A percentile compares a stretch with the other conserved stretches of the same genome.
phyloP scores from a whole-genome alignment of 1,284 basidiomycete genomes.

The Cerioporus squamosus region DNA sequence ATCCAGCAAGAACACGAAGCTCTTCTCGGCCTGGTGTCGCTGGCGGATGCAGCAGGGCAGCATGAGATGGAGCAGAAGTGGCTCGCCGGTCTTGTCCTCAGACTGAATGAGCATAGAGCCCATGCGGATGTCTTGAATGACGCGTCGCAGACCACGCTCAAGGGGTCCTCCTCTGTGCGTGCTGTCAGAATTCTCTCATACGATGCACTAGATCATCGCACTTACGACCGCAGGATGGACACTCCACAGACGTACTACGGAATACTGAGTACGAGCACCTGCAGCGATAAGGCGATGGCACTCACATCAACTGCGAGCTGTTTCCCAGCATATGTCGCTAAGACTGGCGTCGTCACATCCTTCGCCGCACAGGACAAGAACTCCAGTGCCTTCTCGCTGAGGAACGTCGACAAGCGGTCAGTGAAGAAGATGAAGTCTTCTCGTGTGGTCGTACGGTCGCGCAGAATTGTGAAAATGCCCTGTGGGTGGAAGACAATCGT shows the following conservation, averaged over 20 bases:
- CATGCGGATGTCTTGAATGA: slow-evolving; percentile 86
- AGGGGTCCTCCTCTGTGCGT: slow-evolving; percentile 79
- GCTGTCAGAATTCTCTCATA: slow-evolving; percentile 8
- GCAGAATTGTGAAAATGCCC: slow-evolving; percentile 89
- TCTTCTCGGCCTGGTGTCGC: slow-evolving; percentile 63
- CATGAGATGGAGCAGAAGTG: slow-evolving; percentile 82
- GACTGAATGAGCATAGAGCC: slow-evolving; percentile 93
- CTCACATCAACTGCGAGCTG: slow-evolving; percentile 60
- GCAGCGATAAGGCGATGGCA: not conserved
- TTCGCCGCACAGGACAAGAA: slow-evolving; percentile 75
- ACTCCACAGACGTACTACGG: slow-evolving; percentile 78
- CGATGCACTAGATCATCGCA: slow-evolving; percentile 16
- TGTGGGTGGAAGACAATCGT: slow-evolving; percentile 34
- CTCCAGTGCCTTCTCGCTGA: slow-evolving; percentile 87
- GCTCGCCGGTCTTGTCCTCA: slow-evolving; percentile 85
- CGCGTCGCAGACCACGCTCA: slow-evolving; percentile 88
- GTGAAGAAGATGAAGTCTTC: slow-evolving; percentile 92
- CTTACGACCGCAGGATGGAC: slow-evolving; percentile 82
- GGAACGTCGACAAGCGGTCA: slow-evolving; percentile 83
- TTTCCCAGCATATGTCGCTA: slow-evolving; percentile 62
- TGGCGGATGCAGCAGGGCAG: slow-evolving; percentile 78
- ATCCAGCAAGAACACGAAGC: slow-evolving; percentile 92
- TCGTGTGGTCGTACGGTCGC: slow-evolving; percentile 69
- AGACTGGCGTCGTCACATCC: slow-evolving; percentile 72
- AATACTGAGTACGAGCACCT: not conserved